These are phyloP conservation scores for Plectosphaerella plurivora DNA, from an alignment of 2,329 filamentous ascomycete species.

Conservation along the genomic window DNA sequence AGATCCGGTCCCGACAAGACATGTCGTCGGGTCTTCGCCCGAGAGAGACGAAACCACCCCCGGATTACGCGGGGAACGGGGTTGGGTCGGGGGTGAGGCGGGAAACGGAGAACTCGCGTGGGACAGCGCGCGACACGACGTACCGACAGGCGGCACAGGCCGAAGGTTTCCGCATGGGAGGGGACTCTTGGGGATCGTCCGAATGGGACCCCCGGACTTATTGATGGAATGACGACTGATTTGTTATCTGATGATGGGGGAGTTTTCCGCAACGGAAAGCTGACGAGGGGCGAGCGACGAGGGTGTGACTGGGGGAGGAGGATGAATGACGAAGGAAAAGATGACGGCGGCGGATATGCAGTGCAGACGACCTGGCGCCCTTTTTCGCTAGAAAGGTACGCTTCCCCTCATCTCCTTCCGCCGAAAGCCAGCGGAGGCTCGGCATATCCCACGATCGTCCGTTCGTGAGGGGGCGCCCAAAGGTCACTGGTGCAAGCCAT, in stretches of 20 bases:
- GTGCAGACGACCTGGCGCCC: no score
- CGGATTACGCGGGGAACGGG: neutral
- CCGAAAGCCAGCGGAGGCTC: neutral
- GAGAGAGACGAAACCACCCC: no score
- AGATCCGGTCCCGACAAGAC: no score
- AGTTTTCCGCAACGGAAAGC: neutral
- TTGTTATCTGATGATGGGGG: neutral
- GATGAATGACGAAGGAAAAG: neutral
- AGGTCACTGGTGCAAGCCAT: neutral
- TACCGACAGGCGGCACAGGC: slow-evolving; percentile 14
- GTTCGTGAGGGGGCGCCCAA: neutral
- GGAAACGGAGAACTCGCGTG: slow-evolving; percentile 2
- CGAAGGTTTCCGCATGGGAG: slow-evolving; percentile 13
- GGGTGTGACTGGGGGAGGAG: neutral
- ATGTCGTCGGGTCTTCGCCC: no score
- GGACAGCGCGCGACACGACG: neutral
- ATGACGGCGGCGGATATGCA: neutral
- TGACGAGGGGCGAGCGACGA: neutral
- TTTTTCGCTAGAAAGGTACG: no score
- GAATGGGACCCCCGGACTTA: neutral
- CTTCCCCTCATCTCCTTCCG: no score
- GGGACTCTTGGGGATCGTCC: neutral
- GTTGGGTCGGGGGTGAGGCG: neutral
- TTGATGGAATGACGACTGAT: neutral
- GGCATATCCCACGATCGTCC: neutral